These are phyloP conservation scores for Phialophora tarda DNA, from an alignment of 2,329 filamentous ascomycete species.

Conservation along the genomic window DNA sequence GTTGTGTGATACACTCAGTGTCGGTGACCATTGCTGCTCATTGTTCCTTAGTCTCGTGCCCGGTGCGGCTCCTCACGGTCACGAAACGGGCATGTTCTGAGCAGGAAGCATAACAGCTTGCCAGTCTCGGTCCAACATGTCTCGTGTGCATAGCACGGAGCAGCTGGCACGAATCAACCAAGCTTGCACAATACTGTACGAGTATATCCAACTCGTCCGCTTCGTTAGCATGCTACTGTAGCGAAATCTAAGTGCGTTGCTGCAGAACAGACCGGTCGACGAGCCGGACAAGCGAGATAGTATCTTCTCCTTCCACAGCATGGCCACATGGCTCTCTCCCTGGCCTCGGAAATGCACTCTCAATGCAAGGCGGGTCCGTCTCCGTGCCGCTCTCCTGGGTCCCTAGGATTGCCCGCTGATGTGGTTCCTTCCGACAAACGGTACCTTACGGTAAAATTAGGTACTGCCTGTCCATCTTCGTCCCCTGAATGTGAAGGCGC, in stretches of 20 bases:
- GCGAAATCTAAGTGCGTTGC: not conserved
- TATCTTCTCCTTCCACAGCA: not conserved
- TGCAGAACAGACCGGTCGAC: not conserved
- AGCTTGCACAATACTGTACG: not conserved
- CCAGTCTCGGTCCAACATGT: not conserved
- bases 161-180: not conserved
- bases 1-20: not conserved
- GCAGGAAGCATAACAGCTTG: not conserved
- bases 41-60: not conserved
- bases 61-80: not conserved
- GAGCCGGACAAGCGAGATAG: not conserved
- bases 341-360: not conserved
- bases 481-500: not conserved
- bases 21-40: not conserved
- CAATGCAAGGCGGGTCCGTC: not conserved
- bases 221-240: not conserved
- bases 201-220: not conserved
- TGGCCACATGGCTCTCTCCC: not conserved
- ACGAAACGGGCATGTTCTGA: not conserved
- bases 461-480: not conserved
- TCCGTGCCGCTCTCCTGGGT: not conserved
- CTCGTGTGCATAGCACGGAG: not conserved
- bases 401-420: not conserved
- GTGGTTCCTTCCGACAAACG: conserved; percentile 1
- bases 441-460: not conserved